A percentile compares a stretch with the other conserved stretches of the same genome.
These are phyloP conservation scores for Aegilops bicornis DNA, from an alignment of 176 grass and related monocot species.

Conservation along the genomic window DNA sequence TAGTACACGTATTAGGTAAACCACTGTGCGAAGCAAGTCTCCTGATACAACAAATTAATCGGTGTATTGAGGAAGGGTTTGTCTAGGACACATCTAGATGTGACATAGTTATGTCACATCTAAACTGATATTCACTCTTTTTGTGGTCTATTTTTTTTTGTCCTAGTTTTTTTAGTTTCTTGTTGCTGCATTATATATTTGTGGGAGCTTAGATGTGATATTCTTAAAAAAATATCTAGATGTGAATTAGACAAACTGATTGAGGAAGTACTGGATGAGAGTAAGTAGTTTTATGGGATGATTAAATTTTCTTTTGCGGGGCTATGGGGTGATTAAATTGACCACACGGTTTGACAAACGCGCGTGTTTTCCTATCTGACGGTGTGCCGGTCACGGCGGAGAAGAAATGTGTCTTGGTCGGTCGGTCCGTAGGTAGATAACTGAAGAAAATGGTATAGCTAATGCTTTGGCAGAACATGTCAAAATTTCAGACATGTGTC, in stretches of 20 bases:
- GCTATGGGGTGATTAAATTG: background rate
- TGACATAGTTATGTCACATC: no score
- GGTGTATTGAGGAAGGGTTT: background rate
- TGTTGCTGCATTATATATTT: no score
- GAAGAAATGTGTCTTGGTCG: background rate
- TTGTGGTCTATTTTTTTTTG: no score
- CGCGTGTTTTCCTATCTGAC: background rate
- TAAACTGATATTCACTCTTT: no score
- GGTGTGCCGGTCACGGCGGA: background rate
- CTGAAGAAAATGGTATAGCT: background rate
- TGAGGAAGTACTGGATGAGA: background rate
- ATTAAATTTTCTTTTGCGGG: no score
- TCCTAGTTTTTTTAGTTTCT: no score
- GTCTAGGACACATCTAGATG: no score
- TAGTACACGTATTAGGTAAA: background rate
- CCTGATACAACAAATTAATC: slow-evolving; percentile 18
- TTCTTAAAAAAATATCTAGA: no score
- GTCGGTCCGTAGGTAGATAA: background rate
- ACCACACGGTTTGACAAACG: background rate
- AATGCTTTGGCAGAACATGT: background rate
- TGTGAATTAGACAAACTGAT: no score
- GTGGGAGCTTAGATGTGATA: no score
- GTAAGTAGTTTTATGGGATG: background rate
- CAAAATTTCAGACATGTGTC: background rate
- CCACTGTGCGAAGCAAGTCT: slow-evolving; percentile 26